phyloP scores from a whole-genome alignment of 345 rosid genomes.

The Bruguiera parviflora region DNA sequence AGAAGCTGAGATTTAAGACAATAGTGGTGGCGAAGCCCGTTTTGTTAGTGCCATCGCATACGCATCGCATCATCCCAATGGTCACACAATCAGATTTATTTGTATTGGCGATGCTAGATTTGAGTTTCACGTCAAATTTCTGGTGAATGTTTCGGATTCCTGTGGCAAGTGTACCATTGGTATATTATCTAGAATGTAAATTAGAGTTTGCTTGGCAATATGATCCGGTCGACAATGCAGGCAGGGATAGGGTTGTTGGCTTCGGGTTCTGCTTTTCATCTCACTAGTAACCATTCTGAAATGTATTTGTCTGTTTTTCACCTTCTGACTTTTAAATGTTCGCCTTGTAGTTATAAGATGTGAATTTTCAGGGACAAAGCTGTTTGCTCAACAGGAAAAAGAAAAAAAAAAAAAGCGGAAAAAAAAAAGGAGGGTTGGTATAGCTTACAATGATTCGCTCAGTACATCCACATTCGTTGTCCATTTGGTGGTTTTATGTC shows the following conservation, averaged over 20 bases:
- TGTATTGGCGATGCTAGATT: constrained; percentile 14
- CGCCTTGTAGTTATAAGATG: constrained; percentile 15
- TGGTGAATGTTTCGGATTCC: constrained; percentile 11
- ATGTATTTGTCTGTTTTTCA: background rate
- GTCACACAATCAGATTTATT: constrained; percentile 3
- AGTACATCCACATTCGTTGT: no score
- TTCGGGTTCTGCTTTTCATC: constrained; percentile 8
- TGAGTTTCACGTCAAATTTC: constrained; percentile 8
- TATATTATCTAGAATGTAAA: constrained; percentile 30
- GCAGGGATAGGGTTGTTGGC: constrained; percentile 9
- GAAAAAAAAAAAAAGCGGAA: no score
- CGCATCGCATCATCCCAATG: constrained; percentile 7
- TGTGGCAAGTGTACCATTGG: constrained; percentile 27
- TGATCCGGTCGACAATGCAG: constrained; percentile 14
- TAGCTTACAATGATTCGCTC: no score
- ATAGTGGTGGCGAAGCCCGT: constrained; percentile 24
- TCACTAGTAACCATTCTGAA: background rate
- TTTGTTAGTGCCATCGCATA: constrained; percentile 13
- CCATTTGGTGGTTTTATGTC: no score
- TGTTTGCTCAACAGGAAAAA: no score
- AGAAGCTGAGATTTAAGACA: constrained; percentile 45
- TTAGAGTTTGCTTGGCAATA: constrained; percentile 26
- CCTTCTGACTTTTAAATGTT: background rate
- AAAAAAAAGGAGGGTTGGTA: no score
- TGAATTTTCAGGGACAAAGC: background rate